These are phyloP conservation scores for Neurospora tetrasperma DNA, from an alignment of 495 filamentous ascomycete species.

Conservation along the genomic window DNA sequence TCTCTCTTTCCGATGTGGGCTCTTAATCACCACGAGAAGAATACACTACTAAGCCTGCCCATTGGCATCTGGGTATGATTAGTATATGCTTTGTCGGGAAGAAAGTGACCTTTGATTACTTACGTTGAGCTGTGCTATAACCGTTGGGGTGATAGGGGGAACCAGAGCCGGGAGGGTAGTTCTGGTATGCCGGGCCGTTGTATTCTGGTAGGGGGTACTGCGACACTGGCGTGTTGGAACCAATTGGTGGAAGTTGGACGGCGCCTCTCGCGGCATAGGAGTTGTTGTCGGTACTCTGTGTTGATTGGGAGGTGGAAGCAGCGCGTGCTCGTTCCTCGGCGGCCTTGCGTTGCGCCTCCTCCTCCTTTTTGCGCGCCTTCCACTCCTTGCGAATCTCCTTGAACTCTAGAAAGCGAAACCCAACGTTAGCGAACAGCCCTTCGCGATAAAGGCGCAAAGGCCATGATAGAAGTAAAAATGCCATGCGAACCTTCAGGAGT, in stretches of 20 bases:
- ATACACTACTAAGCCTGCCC: neutral
- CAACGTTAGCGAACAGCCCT: conserved; percentile 20
- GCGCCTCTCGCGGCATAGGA: conserved; percentile 4
- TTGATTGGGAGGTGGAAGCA: conserved; percentile 46
- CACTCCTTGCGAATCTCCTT: conserved; percentile 99
- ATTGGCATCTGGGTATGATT: neutral
- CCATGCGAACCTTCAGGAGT: conserved; percentile 84
- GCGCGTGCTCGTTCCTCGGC: conserved; percentile 79
- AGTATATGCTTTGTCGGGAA: neutral
- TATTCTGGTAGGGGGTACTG: conserved; percentile 68
- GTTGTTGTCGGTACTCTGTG: conserved; percentile 21
- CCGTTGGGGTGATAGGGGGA: conserved; percentile 9
- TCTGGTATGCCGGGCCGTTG: conserved; percentile 40
- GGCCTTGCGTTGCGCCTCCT: conserved; percentile 80
- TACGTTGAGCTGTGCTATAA: conserved; percentile 17
- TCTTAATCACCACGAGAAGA: neutral
- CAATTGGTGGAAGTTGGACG: conserved; percentile 75
- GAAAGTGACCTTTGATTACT: neutral
- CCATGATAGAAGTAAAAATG: neutral
- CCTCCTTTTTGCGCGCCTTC: conserved; percentile 99
- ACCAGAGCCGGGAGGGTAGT: conserved; percentile 50
- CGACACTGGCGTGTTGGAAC: conserved; percentile 49
- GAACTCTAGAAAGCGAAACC: conserved; percentile 57
- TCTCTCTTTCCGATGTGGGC: neutral
- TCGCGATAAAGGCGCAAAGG: neutral